Evolutionary conservation across 1,139 yeast species (phyloP).

Genomic region (Candida anutae): DNA sequence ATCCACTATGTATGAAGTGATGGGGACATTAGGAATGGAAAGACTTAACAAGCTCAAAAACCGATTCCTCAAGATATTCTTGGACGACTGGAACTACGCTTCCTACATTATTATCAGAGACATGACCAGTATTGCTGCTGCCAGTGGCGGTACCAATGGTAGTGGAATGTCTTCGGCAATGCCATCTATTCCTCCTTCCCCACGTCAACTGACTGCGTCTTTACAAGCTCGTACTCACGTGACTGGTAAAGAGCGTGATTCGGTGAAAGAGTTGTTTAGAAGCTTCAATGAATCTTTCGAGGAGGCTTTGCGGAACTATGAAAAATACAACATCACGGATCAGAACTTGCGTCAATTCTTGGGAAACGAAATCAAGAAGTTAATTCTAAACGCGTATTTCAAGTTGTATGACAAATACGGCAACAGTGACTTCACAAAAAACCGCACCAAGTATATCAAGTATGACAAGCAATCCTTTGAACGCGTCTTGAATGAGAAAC

Average conservation of each 20-base stretch:
- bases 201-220: constrained; percentile 2
- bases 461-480: constrained; percentile 62
- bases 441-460: constrained; percentile 64
- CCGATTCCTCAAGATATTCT: constrained; percentile 65
- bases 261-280: constrained; percentile 77
- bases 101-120: constrained; percentile 67
- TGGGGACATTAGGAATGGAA: constrained; percentile 60
- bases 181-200: constrained; percentile 5
- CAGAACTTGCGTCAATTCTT: constrained; percentile 53
- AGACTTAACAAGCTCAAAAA: constrained; percentile 65
- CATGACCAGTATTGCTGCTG: constrained; percentile 49
- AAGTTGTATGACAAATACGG: constrained; percentile 74
- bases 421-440: constrained; percentile 65
- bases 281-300: constrained; percentile 81
- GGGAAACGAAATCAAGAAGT: constrained; percentile 56
- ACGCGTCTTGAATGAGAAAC: constrained; percentile 27
- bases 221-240: constrained; percentile 20
- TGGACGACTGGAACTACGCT: constrained; percentile 78
- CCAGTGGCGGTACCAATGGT: constrained; percentile 28
- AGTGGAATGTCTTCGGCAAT: constrained; percentile 19
- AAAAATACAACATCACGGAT: constrained; percentile 60
- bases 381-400: constrained; percentile 76
- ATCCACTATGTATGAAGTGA: constrained; percentile 39
- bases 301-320: constrained; percentile 57
- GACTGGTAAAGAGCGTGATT: constrained; percentile 69